Base-by-base conservation (phyloP, 2,329 filamentous ascomycete genomes). In the Teratosphaeria zuluensis region DNA sequence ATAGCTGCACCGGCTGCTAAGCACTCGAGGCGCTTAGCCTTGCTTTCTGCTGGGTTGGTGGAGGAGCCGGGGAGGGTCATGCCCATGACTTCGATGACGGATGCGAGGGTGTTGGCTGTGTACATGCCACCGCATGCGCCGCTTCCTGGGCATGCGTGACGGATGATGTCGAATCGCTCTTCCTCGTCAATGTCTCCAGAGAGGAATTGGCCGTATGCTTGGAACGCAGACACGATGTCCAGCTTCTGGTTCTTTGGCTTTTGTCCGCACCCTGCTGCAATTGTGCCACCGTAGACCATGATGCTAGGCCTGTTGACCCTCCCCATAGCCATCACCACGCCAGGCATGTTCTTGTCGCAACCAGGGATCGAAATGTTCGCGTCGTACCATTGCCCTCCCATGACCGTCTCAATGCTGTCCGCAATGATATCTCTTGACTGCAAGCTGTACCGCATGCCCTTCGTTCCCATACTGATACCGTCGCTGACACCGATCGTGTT, bases 341-440 rank as follows among this genome's bases (percentile, higher is more conserved):
- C 77, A n/a, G 91, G 91, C 94, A 99, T 97, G 78, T 99, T 99
- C 85, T 99, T 99, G 82, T 99, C 94, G 76, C 94, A 99, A 54
- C 94, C 94, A 14, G 94, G 94, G 68, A 99, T 88, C 56, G 90
- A 95, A 72, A 99, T 88, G 76, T 97, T 97, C 66, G 86, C 92
- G 75, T 99, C 94, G 73, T 99, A 97, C 91, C 92, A 97, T 77
- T 99, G 94, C 16, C 91, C 94, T 66, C 91, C 88, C 92, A 97
- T 99, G 68, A 99, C 94, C 4, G 94, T 97, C 82, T 99, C 94
- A 70, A 99, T 95, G 62, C 89, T 95, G 77, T 99, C 94, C 69
- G 94, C 94, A 68, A 99, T 99, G 69, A 99, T 84, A 75, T 99
- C 94, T 73, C 94, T 84, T 66, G 90, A 95, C 79, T 97, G 94